phyloP scores from a whole-genome alignment of 2,329 filamentous ascomycete genomes.

The Pseudogymnoascus sp. region DNA sequence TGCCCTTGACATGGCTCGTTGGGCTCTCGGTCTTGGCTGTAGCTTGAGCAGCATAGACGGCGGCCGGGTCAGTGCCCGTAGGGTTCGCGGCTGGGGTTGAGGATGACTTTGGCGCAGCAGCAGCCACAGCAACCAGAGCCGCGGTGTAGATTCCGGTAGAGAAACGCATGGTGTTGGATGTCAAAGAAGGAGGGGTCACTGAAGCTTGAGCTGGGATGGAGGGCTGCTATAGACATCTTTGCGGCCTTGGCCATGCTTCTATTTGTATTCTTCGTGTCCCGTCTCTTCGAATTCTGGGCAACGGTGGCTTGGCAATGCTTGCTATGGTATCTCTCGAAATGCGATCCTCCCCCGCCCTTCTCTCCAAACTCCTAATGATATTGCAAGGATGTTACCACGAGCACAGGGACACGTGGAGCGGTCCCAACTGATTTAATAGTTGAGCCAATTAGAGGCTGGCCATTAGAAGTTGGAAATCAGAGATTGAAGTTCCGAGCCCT shows the following conservation, averaged over 20 bases:
- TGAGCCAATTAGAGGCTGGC: neutral
- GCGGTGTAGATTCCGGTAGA: slow-evolving; percentile 19
- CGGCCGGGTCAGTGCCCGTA: slow-evolving; percentile 45
- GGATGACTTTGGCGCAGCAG: slow-evolving; percentile 19
- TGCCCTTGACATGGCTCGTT: slow-evolving; percentile 59
- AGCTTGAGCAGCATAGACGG: slow-evolving; percentile 50
- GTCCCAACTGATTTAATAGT: neutral
- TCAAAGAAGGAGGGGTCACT: neutral
- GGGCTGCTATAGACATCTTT: neutral
- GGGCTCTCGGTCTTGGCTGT: slow-evolving; percentile 56
- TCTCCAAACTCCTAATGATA: neutral
- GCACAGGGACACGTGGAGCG: neutral
- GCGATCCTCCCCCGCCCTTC: neutral
- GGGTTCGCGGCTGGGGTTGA: slow-evolving; percentile 15
- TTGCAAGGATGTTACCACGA: neutral
- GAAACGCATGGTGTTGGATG: slow-evolving; percentile 23
- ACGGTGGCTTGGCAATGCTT: neutral
- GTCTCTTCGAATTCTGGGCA: neutral
- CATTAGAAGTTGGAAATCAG: neutral
- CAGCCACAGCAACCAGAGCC: slow-evolving; percentile 24
- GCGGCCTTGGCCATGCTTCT: neutral
- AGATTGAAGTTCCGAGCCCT: neutral
- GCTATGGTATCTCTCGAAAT: neutral
- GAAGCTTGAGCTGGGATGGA: neutral
- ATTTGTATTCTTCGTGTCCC: neutral